A percentile compares a stretch with the other conserved stretches of the same genome.
phyloP scores from a whole-genome alignment of 2,329 filamentous ascomycete species.

The Penicillium palitans region DNA sequence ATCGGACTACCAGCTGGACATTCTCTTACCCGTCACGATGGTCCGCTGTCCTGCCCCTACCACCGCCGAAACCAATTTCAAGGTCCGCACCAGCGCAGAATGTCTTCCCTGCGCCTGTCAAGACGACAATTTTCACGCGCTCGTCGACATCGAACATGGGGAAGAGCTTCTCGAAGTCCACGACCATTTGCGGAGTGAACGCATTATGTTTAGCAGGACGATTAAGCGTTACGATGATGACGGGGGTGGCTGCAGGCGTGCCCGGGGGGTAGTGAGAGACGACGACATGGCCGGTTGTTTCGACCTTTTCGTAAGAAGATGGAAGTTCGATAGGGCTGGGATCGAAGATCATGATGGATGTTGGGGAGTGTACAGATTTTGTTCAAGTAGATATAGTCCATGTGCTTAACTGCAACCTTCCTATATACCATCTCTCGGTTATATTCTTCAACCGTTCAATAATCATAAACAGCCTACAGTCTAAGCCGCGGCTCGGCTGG shows the following conservation, averaged over 20 bases:
- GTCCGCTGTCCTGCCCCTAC: conserved; percentile 39
- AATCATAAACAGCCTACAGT: not conserved
- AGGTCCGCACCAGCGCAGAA: conserved; percentile 59
- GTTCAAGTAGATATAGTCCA: not conserved
- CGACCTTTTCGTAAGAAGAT: conserved; percentile 22
- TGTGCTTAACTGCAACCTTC: not conserved
- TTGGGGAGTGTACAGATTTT: not conserved
- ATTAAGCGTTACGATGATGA: conserved; percentile 55
- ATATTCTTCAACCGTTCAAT: not conserved
- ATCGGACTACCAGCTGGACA: not conserved
- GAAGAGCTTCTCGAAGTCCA: conserved; percentile 43
- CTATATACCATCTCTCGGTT: conserved; percentile 1
- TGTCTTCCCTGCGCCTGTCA: conserved; percentile 52
- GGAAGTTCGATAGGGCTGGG: conserved; percentile 22
- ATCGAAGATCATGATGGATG: conserved; percentile 23
- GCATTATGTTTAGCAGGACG: conserved; percentile 61
- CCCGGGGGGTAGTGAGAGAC: conserved; percentile 42
- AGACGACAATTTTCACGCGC: conserved; percentile 55
- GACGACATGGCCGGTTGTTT: conserved; percentile 35
- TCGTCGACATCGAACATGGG: conserved; percentile 52
- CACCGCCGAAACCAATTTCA: conserved; percentile 52
- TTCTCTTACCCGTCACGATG: conserved; percentile 54
- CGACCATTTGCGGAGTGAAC: conserved; percentile 55
- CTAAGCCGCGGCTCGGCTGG: not conserved
- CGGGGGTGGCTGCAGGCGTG: conserved; percentile 51